Percentiles rank a stretch among this genome's conserved stretches.
Conservation (phyloP, 2,329 filamentous ascomycete genomes). For the Colletotrichum australisinense region DNA sequence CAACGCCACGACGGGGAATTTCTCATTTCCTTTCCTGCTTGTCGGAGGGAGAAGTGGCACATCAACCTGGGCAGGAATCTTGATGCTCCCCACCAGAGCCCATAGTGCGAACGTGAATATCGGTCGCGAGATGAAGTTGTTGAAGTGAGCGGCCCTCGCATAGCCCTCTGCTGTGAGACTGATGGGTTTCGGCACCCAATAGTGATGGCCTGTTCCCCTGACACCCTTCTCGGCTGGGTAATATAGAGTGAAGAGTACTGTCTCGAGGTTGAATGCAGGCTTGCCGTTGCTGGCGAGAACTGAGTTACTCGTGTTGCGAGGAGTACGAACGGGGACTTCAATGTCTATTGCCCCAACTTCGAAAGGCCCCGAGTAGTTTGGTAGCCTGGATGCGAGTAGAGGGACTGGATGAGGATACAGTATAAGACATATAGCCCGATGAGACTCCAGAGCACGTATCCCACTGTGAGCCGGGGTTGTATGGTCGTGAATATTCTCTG, state of each 20-base stretch:
- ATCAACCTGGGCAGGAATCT: conserved; percentile 60
- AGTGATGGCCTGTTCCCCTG: conserved; percentile 45
- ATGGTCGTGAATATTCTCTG: conserved; percentile 23
- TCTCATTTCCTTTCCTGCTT: conserved; percentile 37
- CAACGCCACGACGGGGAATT: conserved; percentile 60
- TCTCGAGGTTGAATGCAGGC: conserved; percentile 58
- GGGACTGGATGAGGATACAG: conserved; percentile 53
- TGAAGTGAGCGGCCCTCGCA: conserved; percentile 56
- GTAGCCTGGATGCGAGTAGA: conserved; percentile 56
- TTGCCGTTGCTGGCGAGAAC: conserved; percentile 47
- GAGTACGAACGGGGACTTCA: conserved; percentile 53
- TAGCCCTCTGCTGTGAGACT: conserved; percentile 58
- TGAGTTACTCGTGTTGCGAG: conserved; percentile 45
- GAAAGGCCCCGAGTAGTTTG: conserved; percentile 56
- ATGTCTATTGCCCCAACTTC: conserved; percentile 60
- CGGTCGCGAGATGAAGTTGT: conserved; percentile 54
- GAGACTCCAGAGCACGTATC: conserved; percentile 46
- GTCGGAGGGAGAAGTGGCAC: conserved; percentile 49
- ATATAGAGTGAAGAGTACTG: conserved; percentile 62
- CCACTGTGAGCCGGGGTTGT: conserved; percentile 47
- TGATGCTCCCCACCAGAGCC: conserved; percentile 54
- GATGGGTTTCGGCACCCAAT: conserved; percentile 58
- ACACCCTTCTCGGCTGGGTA: conserved; percentile 53
- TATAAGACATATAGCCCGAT: conserved; percentile 50
- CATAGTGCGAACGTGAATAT: conserved; percentile 56